Base-by-base conservation (phyloP, 2,329 filamentous ascomycete genomes). In the Fusarium pseudoanthophilum region DNA sequence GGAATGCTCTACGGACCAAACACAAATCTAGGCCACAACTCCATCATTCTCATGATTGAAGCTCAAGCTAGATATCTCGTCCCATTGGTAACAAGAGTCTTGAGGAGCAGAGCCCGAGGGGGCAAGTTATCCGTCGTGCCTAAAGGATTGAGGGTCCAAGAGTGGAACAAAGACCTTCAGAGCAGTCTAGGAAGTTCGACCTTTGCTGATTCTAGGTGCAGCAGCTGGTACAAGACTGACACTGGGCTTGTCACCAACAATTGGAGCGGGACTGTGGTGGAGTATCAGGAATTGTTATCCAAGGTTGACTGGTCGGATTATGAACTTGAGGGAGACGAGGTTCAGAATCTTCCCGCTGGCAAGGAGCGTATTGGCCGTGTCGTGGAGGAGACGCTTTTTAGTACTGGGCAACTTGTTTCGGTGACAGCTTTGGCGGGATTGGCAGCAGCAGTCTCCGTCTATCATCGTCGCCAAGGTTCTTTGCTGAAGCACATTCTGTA, bases 261-360 rank as follows among this genome's bases (percentile, higher is more conserved):
- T 32, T 49, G 46, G 46, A 49, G 46, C 7, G 46, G 28, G 2
- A 49, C 28, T 32, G 46, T 49, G 3, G 15, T 49, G 11, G 28
- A 49, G 4, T 49, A 49, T 5, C 46, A 49, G 46, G 11, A 49
- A n/a, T 1, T 49, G 3, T 5, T 49, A 7, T 32, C 46, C 3
- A 49, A 18, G 28, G 7, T 49, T 32, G 46, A 49, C 21, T 49
- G 46, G 46, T 49, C 28, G 0, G 46, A 49, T 7, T 49, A 49
- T 1, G 28, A 49, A 7, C 5, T 49, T 0, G 28, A 18, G 11
- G 21, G 46, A n/a, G 28, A 32, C 0, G 46, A 0, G 11, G 5
- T 7, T 0, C 1, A 49, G 21, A n/a, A 2, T 18, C 15, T 10
- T 32, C 28, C 46, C 0, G 1, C 11, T n/a, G 28, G 46, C 1